These are phyloP conservation scores for Dipteronia dyeriana DNA, from an alignment of 345 rosid genomes.

Conservation along the genomic window DNA sequence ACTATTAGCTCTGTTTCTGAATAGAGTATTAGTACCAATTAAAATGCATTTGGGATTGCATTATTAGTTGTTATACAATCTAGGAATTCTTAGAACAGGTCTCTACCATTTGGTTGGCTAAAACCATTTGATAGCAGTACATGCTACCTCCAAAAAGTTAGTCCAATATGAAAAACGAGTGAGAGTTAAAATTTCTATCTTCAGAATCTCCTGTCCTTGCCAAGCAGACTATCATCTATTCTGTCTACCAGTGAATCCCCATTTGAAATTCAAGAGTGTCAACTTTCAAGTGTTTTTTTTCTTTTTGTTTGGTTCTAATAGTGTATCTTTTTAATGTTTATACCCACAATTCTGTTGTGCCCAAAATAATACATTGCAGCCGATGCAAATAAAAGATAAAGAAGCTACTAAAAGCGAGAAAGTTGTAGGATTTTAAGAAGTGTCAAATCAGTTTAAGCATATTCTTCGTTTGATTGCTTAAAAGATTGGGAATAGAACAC, in stretches of 20 bases:
- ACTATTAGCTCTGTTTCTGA: neutral
- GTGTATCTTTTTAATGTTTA: neutral
- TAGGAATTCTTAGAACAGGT: neutral
- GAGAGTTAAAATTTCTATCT: neutral
- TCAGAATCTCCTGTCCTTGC: neutral
- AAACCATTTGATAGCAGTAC: no score
- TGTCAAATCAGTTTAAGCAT: neutral
- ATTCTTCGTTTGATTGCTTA: neutral
- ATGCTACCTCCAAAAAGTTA: neutral
- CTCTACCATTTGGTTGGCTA: neutral
- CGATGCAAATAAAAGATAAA: slow-evolving; percentile 3
- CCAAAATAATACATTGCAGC: neutral
- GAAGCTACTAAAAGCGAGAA: neutral
- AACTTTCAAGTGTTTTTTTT: neutral
- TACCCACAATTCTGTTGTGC: neutral
- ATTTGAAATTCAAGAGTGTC: neutral
- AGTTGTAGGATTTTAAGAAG: neutral
- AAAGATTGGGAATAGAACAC: neutral
- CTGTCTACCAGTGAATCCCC: neutral
- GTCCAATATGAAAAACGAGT: neutral
- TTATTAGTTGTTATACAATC: neutral
- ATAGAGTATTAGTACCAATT: neutral
- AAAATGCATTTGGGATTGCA: neutral
- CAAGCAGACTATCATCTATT: neutral
- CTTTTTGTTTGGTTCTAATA: neutral